Base-by-base conservation (phyloP, 148 eudicot species). In the Diospyros kaki region DNA sequence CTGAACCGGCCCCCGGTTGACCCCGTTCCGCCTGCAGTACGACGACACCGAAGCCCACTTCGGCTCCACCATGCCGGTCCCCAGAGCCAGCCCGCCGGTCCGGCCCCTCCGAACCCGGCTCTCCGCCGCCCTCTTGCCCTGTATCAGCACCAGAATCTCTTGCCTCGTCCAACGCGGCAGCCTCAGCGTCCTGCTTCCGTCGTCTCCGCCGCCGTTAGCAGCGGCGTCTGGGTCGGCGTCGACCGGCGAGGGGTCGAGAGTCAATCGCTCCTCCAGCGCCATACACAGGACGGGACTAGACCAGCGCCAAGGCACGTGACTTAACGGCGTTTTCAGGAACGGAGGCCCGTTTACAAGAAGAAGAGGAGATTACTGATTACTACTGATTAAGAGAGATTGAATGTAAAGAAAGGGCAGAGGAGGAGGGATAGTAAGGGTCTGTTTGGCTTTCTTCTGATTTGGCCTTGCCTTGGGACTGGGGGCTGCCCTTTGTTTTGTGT, bases 21-120 rank as follows among this genome's bases (percentile, higher is more conserved):
- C 94, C 46, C 97, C 97, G 18, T 88, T 91, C 9, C 92, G 67
- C 48, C 83, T 90, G 74, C 94, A 90, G 80, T 90, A 92, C 1
- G 94, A 90, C 0, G 94, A 90, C 0, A 92, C 90, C 0, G 97
- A 87, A 0, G 88, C 92, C 94, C 97, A 92, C 76, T 92, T 92
- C 18, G 97, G 93, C 61, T 92, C 97, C 39, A 73, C 71, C 4
- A 79, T 84, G 6, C 62, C 80, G 56, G 85, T 45, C 42, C 83
- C 88, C 6, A 72, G 69, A 0, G 69, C 78, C 14, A 71, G 17
- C 3, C 75, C 78, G 52, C 77, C 79, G 0, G 79, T 61, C 42
- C 94, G 65, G 0, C 91, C 96, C 73, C 86, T 72, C 6, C 90
- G 77, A 28, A 92, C 94, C 73, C 93, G 80, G 62, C 73, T 88